Evolutionary conservation across 164 flowering plant species (phyloP).

Genomic region (Litsea cubeba): DNA sequence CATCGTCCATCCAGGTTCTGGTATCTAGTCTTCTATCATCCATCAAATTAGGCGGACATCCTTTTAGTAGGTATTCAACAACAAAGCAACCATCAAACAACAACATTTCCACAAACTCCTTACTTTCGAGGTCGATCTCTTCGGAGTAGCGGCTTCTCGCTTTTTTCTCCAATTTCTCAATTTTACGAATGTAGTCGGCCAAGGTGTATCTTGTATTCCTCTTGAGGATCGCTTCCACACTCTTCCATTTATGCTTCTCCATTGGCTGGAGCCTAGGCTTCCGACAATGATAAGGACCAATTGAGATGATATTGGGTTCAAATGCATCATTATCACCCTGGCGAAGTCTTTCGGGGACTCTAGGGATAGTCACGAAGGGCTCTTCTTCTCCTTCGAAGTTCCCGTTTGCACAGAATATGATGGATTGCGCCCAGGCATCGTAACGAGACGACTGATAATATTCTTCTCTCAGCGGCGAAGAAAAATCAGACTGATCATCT

Average conservation of each 20-base stretch:
- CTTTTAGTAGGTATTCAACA: neutral
- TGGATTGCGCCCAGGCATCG: too few species aligned
- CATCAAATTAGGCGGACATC: too few species aligned
- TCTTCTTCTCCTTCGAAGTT: too few species aligned
- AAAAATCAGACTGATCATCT: too few species aligned
- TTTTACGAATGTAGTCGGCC: conserved; percentile 18
- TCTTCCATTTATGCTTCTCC: conserved; percentile 42
- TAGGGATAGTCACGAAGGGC: conserved; percentile 18
- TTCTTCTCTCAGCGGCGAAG: too few species aligned
- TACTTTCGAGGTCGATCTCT: too few species aligned
- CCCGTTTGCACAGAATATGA: too few species aligned
- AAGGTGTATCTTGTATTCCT: conserved; percentile 3
- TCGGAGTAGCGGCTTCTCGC: conserved; percentile 1
- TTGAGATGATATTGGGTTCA: conserved; percentile 38
- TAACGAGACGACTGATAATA: too few species aligned
- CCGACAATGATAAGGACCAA: conserved; percentile 56
- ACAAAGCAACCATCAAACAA: conserved; percentile 5
- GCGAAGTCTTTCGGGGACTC: conserved; percentile 35
- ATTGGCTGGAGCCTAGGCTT: conserved; percentile 26
- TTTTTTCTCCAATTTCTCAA: conserved; percentile 27
- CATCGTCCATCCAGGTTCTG: neutral
- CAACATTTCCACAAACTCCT: conserved; percentile 5
- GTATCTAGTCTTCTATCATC: too few species aligned
- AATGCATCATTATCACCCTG: conserved; percentile 37
- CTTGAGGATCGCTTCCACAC: too few species aligned